Percentiles rank a stretch among this genome's conserved stretches.
Conservation (phyloP, 805 yeast species). For the Scheffersomyces ergatensis region DNA sequence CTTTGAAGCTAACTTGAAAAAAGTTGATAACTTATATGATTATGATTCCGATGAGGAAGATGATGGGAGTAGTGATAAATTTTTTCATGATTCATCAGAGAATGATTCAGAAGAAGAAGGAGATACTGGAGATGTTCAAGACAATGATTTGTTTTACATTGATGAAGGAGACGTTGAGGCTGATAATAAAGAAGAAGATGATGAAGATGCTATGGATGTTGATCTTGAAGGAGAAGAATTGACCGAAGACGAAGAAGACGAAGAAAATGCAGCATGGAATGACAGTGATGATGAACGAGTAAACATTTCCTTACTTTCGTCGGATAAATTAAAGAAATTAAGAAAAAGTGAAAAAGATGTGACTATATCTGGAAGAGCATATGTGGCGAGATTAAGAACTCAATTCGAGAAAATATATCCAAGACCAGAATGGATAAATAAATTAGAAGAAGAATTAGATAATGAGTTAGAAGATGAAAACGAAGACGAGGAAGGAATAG, state of each 20-base stretch:
- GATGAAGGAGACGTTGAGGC: slow-evolving; percentile 44
- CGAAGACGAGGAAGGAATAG: slow-evolving; percentile 20
- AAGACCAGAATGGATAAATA: slow-evolving; percentile 75
- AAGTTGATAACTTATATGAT: slow-evolving; percentile 55
- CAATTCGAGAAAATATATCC: slow-evolving; percentile 78
- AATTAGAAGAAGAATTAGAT: slow-evolving; percentile 36
- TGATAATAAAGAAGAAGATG: slow-evolving; percentile 19
- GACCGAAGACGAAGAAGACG: slow-evolving; percentile 18
- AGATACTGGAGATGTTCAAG: slow-evolving; percentile 29
- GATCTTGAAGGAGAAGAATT: slow-evolving; percentile 22
- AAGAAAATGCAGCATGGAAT: slow-evolving; percentile 55
- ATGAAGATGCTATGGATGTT: slow-evolving; percentile 21
- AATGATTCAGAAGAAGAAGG: slow-evolving; percentile 29
- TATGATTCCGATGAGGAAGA: slow-evolving; percentile 38
- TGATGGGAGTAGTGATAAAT: slow-evolving; percentile 16
- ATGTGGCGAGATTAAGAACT: slow-evolving; percentile 60
- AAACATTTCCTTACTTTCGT: slow-evolving; percentile 54
- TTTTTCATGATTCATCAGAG: slow-evolving; percentile 32
- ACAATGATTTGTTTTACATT: slow-evolving; percentile 40
- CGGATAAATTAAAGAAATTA: slow-evolving; percentile 68
- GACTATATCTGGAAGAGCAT: slow-evolving; percentile 55
- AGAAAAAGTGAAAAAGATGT: slow-evolving; percentile 58
- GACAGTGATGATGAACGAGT: slow-evolving; percentile 89
- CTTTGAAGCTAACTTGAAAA: slow-evolving; percentile 61
- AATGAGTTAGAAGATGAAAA: slow-evolving; percentile 13